Evolutionary conservation across 148 eudicot genomes (phyloP), one percentile per base, ranked within the genome.

Genomic region (Camellia japonica): DNA sequence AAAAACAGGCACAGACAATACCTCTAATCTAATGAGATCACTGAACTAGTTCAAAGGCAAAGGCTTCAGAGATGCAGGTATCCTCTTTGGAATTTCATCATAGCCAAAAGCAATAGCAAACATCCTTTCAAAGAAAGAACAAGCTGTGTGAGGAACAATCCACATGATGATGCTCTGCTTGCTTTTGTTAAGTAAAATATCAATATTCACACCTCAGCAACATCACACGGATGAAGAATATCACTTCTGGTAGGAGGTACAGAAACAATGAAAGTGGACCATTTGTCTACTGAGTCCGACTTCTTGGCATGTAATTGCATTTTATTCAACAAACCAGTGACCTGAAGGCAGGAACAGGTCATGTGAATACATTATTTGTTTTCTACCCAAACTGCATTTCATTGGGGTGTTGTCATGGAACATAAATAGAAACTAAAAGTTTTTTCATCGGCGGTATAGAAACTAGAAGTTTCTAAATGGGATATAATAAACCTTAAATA

Each of bases 171-270:
- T 65, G 16, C 14, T 59, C 0, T 41, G 3, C 51, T 47, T 51
- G 47, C 71, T 51, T 60, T 42, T 14, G 52, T 23, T 69, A 7
- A 46, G 7, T 42, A 20, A 79, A 70, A 79, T 51, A 54, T 1
- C 42, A 43, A 51, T 56, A 23, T 55, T 46, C 62, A 64, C 79
- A 93, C 99, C 97, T 96, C 99, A 83, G 97, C 92, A 68, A 96
- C 94, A 84, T 96, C 99, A 89, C 99, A 96, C 10, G 98, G 93
- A 90, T 96, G 99, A 80, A 96, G 98, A 82, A 96, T 79, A 87
- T 96, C 99, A 82, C 98, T 96, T 84, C 99, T 87, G 72, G 97
- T 96, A 15, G 99, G 97, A 87, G 99, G 98, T 62, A 93, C 88
- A 66, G 93, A 91, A 58, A 96, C 90, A 71, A 71, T 85, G 69